Evolutionary conservation across 2,329 filamentous ascomycete genomes (phyloP).

Genomic region (Diaporthe vexans): DNA sequence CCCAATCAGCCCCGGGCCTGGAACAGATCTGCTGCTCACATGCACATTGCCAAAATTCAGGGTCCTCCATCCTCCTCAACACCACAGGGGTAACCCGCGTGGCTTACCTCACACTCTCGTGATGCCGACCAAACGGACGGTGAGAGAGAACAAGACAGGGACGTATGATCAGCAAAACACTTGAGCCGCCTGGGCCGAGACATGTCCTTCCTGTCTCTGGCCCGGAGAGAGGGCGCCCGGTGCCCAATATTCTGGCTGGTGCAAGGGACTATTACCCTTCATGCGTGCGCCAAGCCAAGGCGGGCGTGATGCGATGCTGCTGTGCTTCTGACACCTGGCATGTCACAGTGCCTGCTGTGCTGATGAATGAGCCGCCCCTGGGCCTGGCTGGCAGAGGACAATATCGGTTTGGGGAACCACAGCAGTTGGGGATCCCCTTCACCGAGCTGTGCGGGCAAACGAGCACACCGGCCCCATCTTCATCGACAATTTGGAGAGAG

Average conservation of each 20-base stretch:
- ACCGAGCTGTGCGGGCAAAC: not conserved
- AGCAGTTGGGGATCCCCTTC: not conserved
- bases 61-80: slow-evolving; percentile 22
- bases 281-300: not conserved
- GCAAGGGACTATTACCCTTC: not conserved
- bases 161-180: not conserved
- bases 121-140: slow-evolving; percentile 2
- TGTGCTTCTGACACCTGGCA: slow-evolving; percentile 12
- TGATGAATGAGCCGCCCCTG: not conserved
- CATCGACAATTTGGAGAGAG: not conserved
- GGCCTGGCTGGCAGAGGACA: not conserved
- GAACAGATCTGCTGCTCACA: slow-evolving; percentile 38
- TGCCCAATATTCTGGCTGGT: not conserved
- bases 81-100: slow-evolving; percentile 11
- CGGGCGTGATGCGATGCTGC: slow-evolving; percentile 5
- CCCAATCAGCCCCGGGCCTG: slow-evolving; percentile 34
- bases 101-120: slow-evolving; percentile 17
- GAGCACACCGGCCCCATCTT: not conserved
- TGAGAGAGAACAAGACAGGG: not conserved
- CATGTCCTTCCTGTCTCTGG: not conserved
- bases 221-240: slow-evolving; percentile 3
- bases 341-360: slow-evolving; percentile 19
- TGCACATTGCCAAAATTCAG: slow-evolving; percentile 30
- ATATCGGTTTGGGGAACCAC: slow-evolving; percentile 3
- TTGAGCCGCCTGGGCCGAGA: not conserved